Evolutionary conservation across 208 protist species (phyloP).

Genomic region (Kentomonas sorsogonicus): DNA sequence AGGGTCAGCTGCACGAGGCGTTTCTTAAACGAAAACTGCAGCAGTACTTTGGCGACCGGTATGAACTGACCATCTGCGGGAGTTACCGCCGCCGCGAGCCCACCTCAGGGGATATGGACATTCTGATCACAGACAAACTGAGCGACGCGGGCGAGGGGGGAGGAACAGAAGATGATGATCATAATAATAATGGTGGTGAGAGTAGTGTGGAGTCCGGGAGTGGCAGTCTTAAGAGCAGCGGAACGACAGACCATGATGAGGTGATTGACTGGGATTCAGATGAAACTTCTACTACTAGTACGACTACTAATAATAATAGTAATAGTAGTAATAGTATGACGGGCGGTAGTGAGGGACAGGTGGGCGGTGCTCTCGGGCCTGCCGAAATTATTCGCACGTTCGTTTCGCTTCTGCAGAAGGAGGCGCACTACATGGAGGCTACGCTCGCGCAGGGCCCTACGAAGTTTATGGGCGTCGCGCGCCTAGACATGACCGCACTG

Average conservation of each 20-base stretch:
- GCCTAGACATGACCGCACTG: slow-evolving; percentile 49
- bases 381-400: too few species aligned
- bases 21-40: slow-evolving; percentile 67
- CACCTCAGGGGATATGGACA: slow-evolving; percentile 81
- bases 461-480: slow-evolving; percentile 89
- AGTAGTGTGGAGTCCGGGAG: too few species aligned
- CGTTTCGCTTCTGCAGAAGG: slow-evolving; percentile 12
- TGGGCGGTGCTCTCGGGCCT: too few species aligned
- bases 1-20: slow-evolving; percentile 75
- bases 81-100: slow-evolving; percentile 61
- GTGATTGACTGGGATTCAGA: too few species aligned
- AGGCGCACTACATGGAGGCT: slow-evolving; percentile 77
- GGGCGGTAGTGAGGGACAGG: too few species aligned
- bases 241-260: too few species aligned
- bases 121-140: slow-evolving; percentile 66
- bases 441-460: slow-evolving; percentile 73
- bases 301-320: too few species aligned
- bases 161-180: too few species aligned
- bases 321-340: too few species aligned
- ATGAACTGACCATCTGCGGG: slow-evolving; percentile 73
- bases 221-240: too few species aligned
- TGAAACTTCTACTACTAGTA: too few species aligned
- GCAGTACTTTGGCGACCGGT: slow-evolving; percentile 68
- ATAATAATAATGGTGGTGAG: too few species aligned
- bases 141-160: neutral